Evolutionary conservation across 2,329 filamentous ascomycete species (phyloP), one percentile per base, ranked within the genome.

Genomic region (Neospermospora avenae): DNA sequence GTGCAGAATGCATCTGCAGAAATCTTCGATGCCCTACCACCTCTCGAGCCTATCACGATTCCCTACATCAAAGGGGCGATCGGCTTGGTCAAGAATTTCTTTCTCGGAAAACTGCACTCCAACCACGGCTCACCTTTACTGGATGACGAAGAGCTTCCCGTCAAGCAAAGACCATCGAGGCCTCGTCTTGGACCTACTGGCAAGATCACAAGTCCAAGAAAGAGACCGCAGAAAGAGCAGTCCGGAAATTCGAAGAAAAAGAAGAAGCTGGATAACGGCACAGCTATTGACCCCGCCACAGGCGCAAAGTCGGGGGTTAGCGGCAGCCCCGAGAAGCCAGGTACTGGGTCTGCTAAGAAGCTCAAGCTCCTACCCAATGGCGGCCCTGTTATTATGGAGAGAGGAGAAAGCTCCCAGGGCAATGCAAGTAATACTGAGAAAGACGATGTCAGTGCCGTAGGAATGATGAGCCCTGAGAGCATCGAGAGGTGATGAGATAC

Each of bases 141-240:
- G 55, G 95, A 99, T 77, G 95, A 99, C 76, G 91, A 98, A 71
- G 93, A 99, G 68, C 79, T 99, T 24, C 95, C 96, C 16, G 84
- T 88, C 58, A 99, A 99, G 76, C 95, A 99, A 76, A 76, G 83
- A 55, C 74, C 85, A 46, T 78, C 88, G 78, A 60, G 67, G 77
- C 91, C 77, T 24, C 80, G 83, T n/a, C 83, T 85, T n/a, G 79
- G 83, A 34, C 80, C 85, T 20, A 93, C 88, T 20, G 91, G 91
- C 70, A 96, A 96, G 80, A 96, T 96, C 67, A 88, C 89, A 11
- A 89, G 87, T 55, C 90, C 91, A 34, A 86, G 92, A 68, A 96
- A 96, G 77, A 81, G 90, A 7, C 90, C 91, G 34, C 83, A 91
- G 22, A 87, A 89, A 71, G 90, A 95, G 73, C 90, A 93, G 73